Evolutionary conservation across 2,329 filamentous ascomycete species (phyloP), one percentile per base, ranked within the genome.

Genomic region (Talaromyces albobiverticillius): DNA sequence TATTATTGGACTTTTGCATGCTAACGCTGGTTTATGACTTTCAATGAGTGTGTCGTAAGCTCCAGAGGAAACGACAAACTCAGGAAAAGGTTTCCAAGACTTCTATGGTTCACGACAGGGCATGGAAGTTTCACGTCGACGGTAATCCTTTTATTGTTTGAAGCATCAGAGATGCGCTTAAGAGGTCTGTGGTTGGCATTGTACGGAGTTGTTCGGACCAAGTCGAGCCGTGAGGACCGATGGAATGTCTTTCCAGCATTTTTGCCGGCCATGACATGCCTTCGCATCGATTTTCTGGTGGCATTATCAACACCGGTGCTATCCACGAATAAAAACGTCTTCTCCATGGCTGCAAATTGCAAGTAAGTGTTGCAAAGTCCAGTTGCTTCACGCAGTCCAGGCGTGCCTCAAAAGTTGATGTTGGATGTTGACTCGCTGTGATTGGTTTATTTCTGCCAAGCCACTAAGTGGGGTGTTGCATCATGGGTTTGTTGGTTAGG

Each of bases 191-290:
- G n/a, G n/a, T 38, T 29, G 13, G n/a, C n/a, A 13, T 36, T 16
- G 20, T 36, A 46, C 18, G 40, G 41, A 40, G n/a, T 23, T 11
- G 25, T 16, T 20, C 22, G 46, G 13, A 40, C 14, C 22, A 55
- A 13, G 29, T 46, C 31, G 6, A 51, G 46, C 18, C 53, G 41
- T 29, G 47, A 55, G 18, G 46, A 41, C 20, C 53, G 46, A 34
- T 46, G 46, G n/a, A 51, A 16, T 26, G 34, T 55, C 32, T 51
- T 55, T 10, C 53, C 53, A n/a, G 14, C 41, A 55, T 55, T 55
- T 34, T 43, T 51, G 18, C 53, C 53, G 16, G 36, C 41, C 53
- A 55, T 55, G 10, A 55, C 53, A 55, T 55, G 53, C 11, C 47
- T 32, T 26, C 53, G 42, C n/a, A 51, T 55, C 9, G 13, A 40